A percentile compares a stretch with the other conserved stretches of the same genome.
Evolutionary conservation across 805 yeast species (phyloP).

Genomic region (Lachancea waltii): DNA sequence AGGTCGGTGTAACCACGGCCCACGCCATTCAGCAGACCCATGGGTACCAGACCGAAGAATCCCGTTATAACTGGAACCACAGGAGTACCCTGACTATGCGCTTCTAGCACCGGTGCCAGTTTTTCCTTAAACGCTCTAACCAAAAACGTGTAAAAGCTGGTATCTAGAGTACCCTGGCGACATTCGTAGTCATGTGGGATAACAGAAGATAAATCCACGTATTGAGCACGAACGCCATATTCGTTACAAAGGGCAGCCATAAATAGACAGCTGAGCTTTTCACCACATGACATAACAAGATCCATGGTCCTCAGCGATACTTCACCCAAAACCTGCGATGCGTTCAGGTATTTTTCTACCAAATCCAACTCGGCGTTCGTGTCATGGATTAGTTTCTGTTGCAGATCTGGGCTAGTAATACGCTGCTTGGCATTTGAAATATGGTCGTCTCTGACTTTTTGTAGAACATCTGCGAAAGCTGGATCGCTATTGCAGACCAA

Average conservation of each 20-base stretch:
- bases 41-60: constrained; percentile 92
- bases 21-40: constrained; percentile 85
- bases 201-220: constrained; percentile 70
- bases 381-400: constrained; percentile 47
- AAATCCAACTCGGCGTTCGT: constrained; percentile 60
- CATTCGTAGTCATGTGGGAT: constrained; percentile 57
- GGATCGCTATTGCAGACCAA: constrained; percentile 49
- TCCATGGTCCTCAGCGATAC: constrained; percentile 84
- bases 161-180: constrained; percentile 55
- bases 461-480: constrained; percentile 52
- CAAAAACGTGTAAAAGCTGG: constrained; percentile 52
- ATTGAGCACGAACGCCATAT: constrained; percentile 68
- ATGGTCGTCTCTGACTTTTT: constrained; percentile 75
- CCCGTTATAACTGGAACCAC: constrained; percentile 91
- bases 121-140: constrained; percentile 46
- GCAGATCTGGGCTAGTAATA: constrained; percentile 43
- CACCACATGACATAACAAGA: constrained; percentile 88
- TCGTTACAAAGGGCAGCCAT: constrained; percentile 83
- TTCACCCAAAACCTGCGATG: constrained; percentile 89
- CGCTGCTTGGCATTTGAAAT: constrained; percentile 56
- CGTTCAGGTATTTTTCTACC: constrained; percentile 66
- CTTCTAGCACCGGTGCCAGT: constrained; percentile 37
- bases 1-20: constrained; percentile 98
- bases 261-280: constrained; percentile 82
- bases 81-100: constrained; percentile 29